Conservation (phyloP, 371 early-diverging fungal genomes). For the Vittaforma corneae region DNA sequence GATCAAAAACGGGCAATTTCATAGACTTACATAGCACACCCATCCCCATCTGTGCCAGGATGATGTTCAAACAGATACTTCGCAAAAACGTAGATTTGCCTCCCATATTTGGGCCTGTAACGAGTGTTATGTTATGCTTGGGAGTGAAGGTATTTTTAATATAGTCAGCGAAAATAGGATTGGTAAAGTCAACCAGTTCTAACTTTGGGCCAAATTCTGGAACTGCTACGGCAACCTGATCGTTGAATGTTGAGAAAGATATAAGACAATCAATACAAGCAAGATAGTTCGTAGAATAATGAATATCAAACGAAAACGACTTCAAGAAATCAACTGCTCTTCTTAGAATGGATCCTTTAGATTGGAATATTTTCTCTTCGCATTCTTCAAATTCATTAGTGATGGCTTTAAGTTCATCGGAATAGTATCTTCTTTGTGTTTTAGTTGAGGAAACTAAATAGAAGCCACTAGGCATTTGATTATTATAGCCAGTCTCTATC, state of each 20-base stretch:
- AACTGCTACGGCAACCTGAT: constrained; percentile 11
- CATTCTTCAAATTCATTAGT: constrained; percentile 68
- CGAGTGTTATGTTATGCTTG: constrained; percentile 67
- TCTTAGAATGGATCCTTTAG: constrained; percentile 26
- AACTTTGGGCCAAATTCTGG: constrained; percentile 63
- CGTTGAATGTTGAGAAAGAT: constrained; percentile 66
- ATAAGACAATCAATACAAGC: constrained; percentile 80
- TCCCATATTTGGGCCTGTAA: constrained; percentile 94
- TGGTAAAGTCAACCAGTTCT: constrained; percentile 49
- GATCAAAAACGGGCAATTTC: constrained; percentile 66
- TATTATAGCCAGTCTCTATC: constrained; percentile 68
- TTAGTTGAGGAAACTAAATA: constrained; percentile 63
- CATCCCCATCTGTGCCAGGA: constrained; percentile 92
- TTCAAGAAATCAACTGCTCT: constrained; percentile 29
- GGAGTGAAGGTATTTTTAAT: constrained; percentile 71
- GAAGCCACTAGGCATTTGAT: constrained; percentile 70
- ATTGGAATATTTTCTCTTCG: constrained; percentile 64
- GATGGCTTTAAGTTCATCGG: constrained; percentile 62
- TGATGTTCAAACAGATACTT: constrained; percentile 78
- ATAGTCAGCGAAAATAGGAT: constrained; percentile 62
- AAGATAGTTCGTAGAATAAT: constrained; percentile 64
- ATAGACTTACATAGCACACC: constrained; percentile 72
- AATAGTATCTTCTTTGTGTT: constrained; percentile 74
- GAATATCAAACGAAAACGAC: constrained; percentile 55
- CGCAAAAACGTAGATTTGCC: constrained; percentile 74